phyloP scores from a whole-genome alignment of 2,329 filamentous ascomycete genomes.

The Clonostachys rosea region DNA sequence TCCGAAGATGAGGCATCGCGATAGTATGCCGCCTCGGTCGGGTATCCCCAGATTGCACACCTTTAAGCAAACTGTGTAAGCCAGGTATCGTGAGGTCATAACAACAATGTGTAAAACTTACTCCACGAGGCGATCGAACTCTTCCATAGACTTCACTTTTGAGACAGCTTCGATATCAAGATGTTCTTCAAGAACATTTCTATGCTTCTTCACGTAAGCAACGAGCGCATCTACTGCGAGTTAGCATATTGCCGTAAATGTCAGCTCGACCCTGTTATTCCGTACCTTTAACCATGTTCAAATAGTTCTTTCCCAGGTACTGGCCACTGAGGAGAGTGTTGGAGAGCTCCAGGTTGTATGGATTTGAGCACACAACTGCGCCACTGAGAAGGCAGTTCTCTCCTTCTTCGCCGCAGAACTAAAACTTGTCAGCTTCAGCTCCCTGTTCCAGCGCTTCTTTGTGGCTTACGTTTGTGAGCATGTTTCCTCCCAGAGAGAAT shows the following conservation, averaged over 20 bases:
- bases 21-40: constrained; percentile 89
- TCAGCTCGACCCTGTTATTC: constrained; percentile 19
- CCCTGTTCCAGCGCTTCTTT: not conserved
- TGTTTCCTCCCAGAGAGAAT: constrained; percentile 92
- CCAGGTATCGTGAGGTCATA: not conserved
- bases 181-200: constrained; percentile 62
- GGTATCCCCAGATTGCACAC: constrained; percentile 86
- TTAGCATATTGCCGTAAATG: not conserved
- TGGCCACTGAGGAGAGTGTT: constrained; percentile 60
- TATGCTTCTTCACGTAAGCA: constrained; percentile 67
- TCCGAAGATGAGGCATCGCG: constrained; percentile 86
- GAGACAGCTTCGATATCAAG: constrained; percentile 67
- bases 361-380: constrained; percentile 67
- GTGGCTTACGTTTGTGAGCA: constrained; percentile 73
- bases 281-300: constrained; percentile 61
- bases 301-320: constrained; percentile 64
- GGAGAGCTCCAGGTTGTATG: constrained; percentile 72
- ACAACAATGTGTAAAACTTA: constrained; percentile 27
- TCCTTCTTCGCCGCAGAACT: constrained; percentile 93
- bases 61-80: constrained; percentile 19
- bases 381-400: constrained; percentile 63
- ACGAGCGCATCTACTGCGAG: constrained; percentile 7
- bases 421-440: not conserved
- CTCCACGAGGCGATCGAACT: constrained; percentile 72
- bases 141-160: constrained; percentile 71